Evolutionary conservation across 2,329 filamentous ascomycete genomes (phyloP), one percentile per base, ranked within the genome.

Genomic region (Tolypocladium paradoxum): DNA sequence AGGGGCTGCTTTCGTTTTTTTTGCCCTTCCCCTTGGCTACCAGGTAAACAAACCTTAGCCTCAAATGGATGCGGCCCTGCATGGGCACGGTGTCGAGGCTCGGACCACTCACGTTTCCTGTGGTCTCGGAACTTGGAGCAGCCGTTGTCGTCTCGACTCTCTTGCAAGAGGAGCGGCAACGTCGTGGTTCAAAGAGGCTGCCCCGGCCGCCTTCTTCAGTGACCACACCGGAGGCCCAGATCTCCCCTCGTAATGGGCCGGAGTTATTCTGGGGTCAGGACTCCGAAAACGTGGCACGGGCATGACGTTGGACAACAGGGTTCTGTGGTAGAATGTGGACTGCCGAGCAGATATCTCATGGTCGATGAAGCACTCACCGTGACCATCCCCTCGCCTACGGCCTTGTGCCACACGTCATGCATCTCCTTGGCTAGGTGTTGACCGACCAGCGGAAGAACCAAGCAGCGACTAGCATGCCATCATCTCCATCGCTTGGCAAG

Each of bases 281-380:
- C 16, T 8, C 27, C n/a, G 27, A 40, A 33, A 51, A 45, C 38
- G 29, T 50, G 37, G 49, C 29, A 34, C 31, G 48, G 55, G 27
- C 20, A 53, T 56, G 51, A 55, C 48, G 53, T 53, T 56, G 18
- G 20, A 33, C 4, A 31, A 35, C 51, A 53, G 49, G 52, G 50
- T 54, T 53, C 36, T n/a, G 9, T 18, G 18, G 43, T 33, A 20
- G 40, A 31, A 46, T 46, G 31, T 24, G 40, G 40, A n/a, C n/a
- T n/a, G n/a, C n/a, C n/a, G n/a, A 29, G 18, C 43, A 31, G 7
- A 16, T 27, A 20, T 9, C 18, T 27, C 50, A 57, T 58, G 49
- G 54, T 54, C 54, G 57, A 59, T 59, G 51, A 52, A 49, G 37
- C 49, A 43, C 50, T 54, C 53, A 29, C 38, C 33, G 29, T 52